These are phyloP conservation scores for Pseudocohnilembus persalinus DNA, from an alignment of 169 alveolate species.

Conservation along the genomic window DNA sequence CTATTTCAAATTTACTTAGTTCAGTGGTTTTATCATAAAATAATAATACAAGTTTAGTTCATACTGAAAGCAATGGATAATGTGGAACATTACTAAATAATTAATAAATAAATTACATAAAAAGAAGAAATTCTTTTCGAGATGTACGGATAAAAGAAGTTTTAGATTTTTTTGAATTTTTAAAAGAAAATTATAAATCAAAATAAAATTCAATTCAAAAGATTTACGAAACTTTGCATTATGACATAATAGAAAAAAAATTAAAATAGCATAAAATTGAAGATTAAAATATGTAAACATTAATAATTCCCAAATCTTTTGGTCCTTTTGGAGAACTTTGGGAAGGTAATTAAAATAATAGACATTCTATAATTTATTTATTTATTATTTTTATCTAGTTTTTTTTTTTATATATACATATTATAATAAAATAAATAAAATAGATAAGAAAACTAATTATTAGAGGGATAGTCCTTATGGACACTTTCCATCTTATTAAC, in stretches of 20 bases:
- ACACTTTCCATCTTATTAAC: constrained; percentile 48
- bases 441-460: background rate
- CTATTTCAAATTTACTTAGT: background rate
- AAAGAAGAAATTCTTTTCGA: background rate
- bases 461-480: constrained; percentile 15
- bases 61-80: background rate
- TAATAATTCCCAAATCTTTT: constrained; percentile 13
- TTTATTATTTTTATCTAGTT: no score
- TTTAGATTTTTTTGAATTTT: background rate
- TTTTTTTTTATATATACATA: constrained; percentile 14
- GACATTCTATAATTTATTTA: no score
- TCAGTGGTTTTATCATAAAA: no score
- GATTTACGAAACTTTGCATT: constrained; percentile 28
- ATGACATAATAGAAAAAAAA: constrained; percentile 35
- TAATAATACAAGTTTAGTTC: no score
- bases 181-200: background rate
- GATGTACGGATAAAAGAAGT: constrained; percentile 15
- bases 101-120: background rate
- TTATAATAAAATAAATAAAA: background rate
- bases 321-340: constrained; percentile 14
- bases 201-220: constrained; percentile 9
- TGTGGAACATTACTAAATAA: background rate
- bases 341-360: constrained; percentile 23
- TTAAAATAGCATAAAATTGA: constrained; percentile 27
- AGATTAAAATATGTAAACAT: constrained; percentile 13